phyloP scores from a whole-genome alignment of 257 asterid genomes.

The Primulina tabacum region DNA sequence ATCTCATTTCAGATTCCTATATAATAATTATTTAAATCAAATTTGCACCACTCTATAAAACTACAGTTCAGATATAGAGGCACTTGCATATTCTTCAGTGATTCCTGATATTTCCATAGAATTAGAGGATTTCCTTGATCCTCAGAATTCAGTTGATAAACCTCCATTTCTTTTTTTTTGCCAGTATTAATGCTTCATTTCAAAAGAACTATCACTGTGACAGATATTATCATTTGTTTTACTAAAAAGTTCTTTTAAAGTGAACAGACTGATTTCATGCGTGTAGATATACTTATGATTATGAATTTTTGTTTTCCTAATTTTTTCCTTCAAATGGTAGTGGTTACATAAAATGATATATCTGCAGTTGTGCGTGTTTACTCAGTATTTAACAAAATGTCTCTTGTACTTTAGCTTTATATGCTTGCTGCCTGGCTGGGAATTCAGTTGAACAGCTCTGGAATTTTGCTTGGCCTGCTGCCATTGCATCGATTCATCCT shows the following conservation, averaged over 20 bases:
- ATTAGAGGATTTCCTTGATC: conserved; percentile 5
- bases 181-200: background rate
- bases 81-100: conserved; percentile 12
- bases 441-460: conserved; percentile 96
- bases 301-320: background rate
- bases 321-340: conserved; percentile 5
- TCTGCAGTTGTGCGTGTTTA: conserved; percentile 14
- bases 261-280: conserved; percentile 13
- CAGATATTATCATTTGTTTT: conserved; percentile 17
- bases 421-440: conserved; percentile 92
- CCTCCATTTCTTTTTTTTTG: conserved; percentile 10
- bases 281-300: conserved; percentile 2
- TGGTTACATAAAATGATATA: background rate
- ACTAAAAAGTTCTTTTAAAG: conserved; percentile 1
- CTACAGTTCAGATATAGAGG: conserved; percentile 3
- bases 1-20: background rate
- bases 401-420: conserved; percentile 51
- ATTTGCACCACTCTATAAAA: background rate
- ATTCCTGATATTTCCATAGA: conserved; percentile 2
- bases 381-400: conserved; percentile 22
- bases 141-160: background rate
- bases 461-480: conserved; percentile 95
- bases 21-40: too few species aligned
- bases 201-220: conserved; percentile 13
- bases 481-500: conserved; percentile 85